A percentile compares a stretch with the other conserved stretches of the same genome.
Evolutionary conservation across 2,329 filamentous ascomycete species (phyloP).

Genomic region (Penicillium sumatraense): DNA sequence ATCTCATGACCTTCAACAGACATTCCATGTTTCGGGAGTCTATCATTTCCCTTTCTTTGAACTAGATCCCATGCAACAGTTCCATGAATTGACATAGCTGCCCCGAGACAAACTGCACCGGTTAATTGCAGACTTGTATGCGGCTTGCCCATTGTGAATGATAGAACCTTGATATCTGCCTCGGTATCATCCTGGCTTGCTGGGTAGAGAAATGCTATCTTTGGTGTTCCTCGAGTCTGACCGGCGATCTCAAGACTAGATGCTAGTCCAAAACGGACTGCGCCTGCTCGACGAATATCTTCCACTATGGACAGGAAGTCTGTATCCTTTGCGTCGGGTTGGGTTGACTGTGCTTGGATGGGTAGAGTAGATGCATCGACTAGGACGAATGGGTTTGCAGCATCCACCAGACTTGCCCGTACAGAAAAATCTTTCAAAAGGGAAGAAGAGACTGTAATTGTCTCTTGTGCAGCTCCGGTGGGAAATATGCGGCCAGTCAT

Average conservation of each 20-base stretch:
- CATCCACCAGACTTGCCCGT: slow-evolving; percentile 61
- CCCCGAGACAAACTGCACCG: slow-evolving; percentile 31
- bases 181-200: neutral
- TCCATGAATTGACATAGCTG: slow-evolving; percentile 24
- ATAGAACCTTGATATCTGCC: slow-evolving; percentile 28
- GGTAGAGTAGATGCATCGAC: slow-evolving; percentile 57
- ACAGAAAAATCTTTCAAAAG: slow-evolving; percentile 44
- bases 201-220: slow-evolving; percentile 60
- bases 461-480: slow-evolving; percentile 53
- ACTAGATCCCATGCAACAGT: slow-evolving; percentile 23
- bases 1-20: slow-evolving; percentile 10
- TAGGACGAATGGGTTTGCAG: slow-evolving; percentile 66
- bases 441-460: slow-evolving; percentile 41
- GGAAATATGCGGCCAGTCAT: slow-evolving; percentile 65
- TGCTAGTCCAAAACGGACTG: slow-evolving; percentile 62
- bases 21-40: slow-evolving; percentile 21
- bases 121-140: slow-evolving; percentile 34
- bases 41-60: neutral
- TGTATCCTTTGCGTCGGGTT: neutral
- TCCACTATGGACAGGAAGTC: slow-evolving; percentile 53
- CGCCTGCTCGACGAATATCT: slow-evolving; percentile 58
- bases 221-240: slow-evolving; percentile 59
- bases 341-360: neutral
- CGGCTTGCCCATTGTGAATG: slow-evolving; percentile 31
- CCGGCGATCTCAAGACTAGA: slow-evolving; percentile 38